Evolutionary conservation across 2,329 filamentous ascomycete genomes (phyloP).

Genomic region (Fusarium verticillioides): DNA sequence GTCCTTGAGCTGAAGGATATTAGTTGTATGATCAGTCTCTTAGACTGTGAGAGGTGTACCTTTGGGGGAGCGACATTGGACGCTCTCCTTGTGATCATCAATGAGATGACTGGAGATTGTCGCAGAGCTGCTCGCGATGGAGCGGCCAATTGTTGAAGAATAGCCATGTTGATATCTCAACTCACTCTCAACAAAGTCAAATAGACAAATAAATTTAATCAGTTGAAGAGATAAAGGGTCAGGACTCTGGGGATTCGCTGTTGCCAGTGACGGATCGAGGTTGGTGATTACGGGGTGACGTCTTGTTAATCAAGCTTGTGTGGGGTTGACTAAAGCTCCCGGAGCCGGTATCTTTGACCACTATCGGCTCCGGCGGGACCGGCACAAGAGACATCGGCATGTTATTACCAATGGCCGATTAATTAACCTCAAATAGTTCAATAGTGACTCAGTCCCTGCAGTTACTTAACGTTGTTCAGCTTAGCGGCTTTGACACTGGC

Average conservation of each 20-base stretch:
- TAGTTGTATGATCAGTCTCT: background rate
- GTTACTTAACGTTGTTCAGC: background rate
- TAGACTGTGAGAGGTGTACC: slow-evolving; percentile 44
- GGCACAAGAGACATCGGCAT: slow-evolving; percentile 6
- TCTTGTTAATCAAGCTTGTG: slow-evolving; percentile 40
- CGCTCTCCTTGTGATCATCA: slow-evolving; percentile 51
- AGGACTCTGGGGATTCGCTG: background rate
- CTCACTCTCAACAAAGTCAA: background rate
- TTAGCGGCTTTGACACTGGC: background rate
- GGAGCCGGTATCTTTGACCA: slow-evolving; percentile 35
- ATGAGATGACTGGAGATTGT: slow-evolving; percentile 44
- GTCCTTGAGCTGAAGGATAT: slow-evolving; percentile 72
- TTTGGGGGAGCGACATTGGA: slow-evolving; percentile 60
- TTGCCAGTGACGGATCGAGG: slow-evolving; percentile 11
- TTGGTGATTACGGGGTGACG: slow-evolving; percentile 41
- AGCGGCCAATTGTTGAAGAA: slow-evolving; percentile 47
- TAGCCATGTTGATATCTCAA: slow-evolving; percentile 41
- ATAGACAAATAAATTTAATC: background rate
- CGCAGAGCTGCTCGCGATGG: slow-evolving; percentile 45
- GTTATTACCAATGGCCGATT: background rate
- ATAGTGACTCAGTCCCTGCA: background rate
- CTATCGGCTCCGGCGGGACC: slow-evolving; percentile 29
- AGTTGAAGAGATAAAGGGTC: background rate
- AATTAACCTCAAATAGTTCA: background rate
- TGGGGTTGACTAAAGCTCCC: slow-evolving; percentile 36